Evolutionary conservation across 2,329 filamentous ascomycete species (phyloP).

Genomic region (Aureobasidium sp.): DNA sequence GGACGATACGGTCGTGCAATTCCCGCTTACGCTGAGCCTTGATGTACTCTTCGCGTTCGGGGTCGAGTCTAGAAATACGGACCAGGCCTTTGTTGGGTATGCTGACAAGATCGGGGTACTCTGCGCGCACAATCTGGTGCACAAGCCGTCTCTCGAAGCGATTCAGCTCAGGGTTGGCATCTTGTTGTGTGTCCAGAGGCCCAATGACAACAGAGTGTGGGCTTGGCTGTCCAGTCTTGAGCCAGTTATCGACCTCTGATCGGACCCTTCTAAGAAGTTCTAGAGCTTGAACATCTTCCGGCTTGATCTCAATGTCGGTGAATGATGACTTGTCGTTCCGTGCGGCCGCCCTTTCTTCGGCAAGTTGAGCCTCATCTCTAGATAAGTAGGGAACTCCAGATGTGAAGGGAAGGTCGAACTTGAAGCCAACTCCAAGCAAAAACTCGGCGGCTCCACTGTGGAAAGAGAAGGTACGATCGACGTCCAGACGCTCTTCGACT

Average conservation of each 20-base stretch:
- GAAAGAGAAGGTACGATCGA: constrained; percentile 53
- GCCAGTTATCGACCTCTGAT: constrained; percentile 40
- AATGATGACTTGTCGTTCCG: constrained; percentile 34
- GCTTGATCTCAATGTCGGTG: constrained; percentile 42
- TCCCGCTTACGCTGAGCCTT: constrained; percentile 30
- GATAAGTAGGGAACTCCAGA: constrained; percentile 56
- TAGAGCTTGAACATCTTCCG: constrained; percentile 44
- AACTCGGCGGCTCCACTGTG: constrained; percentile 56
- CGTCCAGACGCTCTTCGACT: constrained; percentile 42
- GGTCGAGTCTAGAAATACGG: constrained; percentile 34
- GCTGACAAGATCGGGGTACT: constrained; percentile 45
- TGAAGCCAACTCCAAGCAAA: constrained; percentile 49
- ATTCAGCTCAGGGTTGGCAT: constrained; percentile 34
- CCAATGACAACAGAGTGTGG: constrained; percentile 29
- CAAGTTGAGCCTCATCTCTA: constrained; percentile 46
- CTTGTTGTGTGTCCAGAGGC: constrained; percentile 18
- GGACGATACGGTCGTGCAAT: constrained; percentile 33
- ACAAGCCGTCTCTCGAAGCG: constrained; percentile 57
- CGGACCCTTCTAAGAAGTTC: constrained; percentile 43
- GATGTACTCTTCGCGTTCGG: constrained; percentile 36
- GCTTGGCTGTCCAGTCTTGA: constrained; percentile 24
- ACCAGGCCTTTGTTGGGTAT: constrained; percentile 36
- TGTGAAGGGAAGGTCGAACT: constrained; percentile 48
- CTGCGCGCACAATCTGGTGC: constrained; percentile 56
- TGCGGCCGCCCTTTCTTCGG: constrained; percentile 38